Evolutionary conservation across 371 early-diverging fungal species (phyloP), one percentile per base, ranked within the genome.

Genomic region (Polyrhizophydium stewartii): DNA sequence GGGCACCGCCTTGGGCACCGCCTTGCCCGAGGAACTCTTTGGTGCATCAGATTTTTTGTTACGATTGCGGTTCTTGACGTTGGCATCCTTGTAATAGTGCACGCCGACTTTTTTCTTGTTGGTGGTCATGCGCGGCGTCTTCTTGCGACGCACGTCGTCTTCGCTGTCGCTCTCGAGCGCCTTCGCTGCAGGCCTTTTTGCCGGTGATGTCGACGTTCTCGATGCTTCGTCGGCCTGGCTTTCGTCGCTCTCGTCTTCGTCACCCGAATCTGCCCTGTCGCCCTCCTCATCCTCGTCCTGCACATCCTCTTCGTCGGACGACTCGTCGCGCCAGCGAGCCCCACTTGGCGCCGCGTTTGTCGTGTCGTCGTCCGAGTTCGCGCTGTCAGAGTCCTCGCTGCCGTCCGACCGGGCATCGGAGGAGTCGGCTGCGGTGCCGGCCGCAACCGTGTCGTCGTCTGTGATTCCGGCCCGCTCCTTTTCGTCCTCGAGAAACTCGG

Each of bases 11-110:
- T n/a, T n/a, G n/a, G n/a, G n/a, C n/a, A n/a, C n/a, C n/a, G n/a
- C n/a, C n/a, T n/a, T n/a, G n/a, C n/a, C n/a, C n/a, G n/a, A n/a
- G n/a, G n/a, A n/a, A n/a, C n/a, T n/a, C n/a, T n/a, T n/a, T n/a
- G n/a, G n/a, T n/a, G n/a, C n/a, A n/a, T n/a, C n/a, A n/a, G n/a
- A n/a, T n/a, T n/a, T n/a, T n/a, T 90, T 91, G 70, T 86, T 89
- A 51, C 91, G 81, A 75, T 91, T 92, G 71, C 83, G 81, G 76
- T 93, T 93, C 85, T 96, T 96, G 69, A 94, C 89, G 69, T 96
- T 96, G 67, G 92, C 93, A 0, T 82, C 80, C 59, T 89, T 88
- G 65, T 94, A 96, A 70, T 84, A 96, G 74, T 95, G 89, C 30
- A 78, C 80, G 56, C 92, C 93, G 47, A 86, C 82, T 78, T 92